Conservation (phyloP, 805 yeast species). For the Candida morakotiae region DNA sequence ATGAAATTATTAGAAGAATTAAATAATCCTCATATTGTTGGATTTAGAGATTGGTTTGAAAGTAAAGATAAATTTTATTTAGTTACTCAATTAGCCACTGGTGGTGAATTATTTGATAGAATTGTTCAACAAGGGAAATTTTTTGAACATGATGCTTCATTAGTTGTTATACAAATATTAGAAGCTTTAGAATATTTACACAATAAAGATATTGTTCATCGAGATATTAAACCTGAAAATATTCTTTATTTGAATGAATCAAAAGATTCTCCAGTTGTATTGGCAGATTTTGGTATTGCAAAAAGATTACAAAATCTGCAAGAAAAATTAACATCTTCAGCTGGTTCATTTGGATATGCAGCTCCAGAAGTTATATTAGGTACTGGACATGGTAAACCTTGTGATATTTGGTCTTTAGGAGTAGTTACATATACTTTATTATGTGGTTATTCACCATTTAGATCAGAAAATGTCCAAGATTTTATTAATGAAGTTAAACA, state of each 20-base stretch:
- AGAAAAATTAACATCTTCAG: constrained; percentile 79
- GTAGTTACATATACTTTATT: constrained; percentile 92
- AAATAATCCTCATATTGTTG: constrained; percentile 88
- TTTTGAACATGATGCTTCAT: constrained; percentile 90
- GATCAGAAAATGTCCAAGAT: constrained; percentile 77
- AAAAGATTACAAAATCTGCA: constrained; percentile 81
- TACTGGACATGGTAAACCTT: constrained; percentile 91
- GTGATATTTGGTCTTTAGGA: constrained; percentile 98
- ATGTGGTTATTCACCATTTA: constrained; percentile 95
- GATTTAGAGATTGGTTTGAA: constrained; percentile 88
- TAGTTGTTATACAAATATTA: constrained; percentile 91
- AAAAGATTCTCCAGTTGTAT: constrained; percentile 87
- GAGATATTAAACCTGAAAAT: constrained; percentile 94
- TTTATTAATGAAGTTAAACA: constrained; percentile 74
- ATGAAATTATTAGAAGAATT: constrained; percentile 88
- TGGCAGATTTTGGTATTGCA: constrained; percentile 94
- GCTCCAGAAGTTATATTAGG: constrained; percentile 96
- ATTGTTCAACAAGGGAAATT: constrained; percentile 94
- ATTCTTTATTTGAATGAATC: constrained; percentile 94
- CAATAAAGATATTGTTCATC: constrained; percentile 89
- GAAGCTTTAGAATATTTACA: constrained; percentile 93
- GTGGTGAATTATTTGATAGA: constrained; percentile 96
- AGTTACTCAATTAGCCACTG: constrained; percentile 93
- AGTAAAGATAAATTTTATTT: constrained; percentile 97
- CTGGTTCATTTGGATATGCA: constrained; percentile 97